phyloP scores from a whole-genome alignment of 768 basidiomycete species.

The Amanita rubescens region DNA sequence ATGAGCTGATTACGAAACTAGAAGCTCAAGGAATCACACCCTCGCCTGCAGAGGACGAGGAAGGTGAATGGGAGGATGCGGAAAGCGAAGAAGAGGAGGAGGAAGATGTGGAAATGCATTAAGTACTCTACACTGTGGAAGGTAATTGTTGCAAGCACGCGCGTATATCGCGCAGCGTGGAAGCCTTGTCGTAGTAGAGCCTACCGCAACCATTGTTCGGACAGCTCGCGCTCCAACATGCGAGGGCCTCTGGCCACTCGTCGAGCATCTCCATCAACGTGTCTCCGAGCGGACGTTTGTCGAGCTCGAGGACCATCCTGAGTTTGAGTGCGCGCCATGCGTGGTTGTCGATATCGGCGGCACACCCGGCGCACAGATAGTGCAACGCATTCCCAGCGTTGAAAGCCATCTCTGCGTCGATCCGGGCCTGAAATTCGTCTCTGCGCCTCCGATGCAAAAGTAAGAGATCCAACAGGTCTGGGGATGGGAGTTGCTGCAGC shows the following conservation, averaged over 20 bases:
- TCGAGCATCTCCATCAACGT: conserved; percentile 29
- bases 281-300: conserved; percentile 32
- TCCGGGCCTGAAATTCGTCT: conserved; percentile 26
- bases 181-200: conserved; percentile 28
- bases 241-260: conserved; percentile 33
- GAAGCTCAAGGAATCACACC: conserved; percentile 60
- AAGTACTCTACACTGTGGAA: conserved; percentile 9
- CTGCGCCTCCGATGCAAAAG: conserved; percentile 34
- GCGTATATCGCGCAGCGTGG: conserved; percentile 25
- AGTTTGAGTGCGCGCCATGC: conserved; percentile 34
- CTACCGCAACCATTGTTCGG: conserved; percentile 21
- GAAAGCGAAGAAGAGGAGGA: conserved; percentile 66
- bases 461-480: conserved; percentile 29
- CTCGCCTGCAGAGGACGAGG: conserved; percentile 50
- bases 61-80: conserved; percentile 58
- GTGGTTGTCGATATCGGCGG: conserved; percentile 26
- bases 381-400: conserved; percentile 28
- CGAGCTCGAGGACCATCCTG: conserved; percentile 32
- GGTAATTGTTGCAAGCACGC: conserved; percentile 23
- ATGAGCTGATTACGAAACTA: conserved; percentile 64
- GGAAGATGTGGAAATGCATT: conserved; percentile 53
- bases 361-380: conserved; percentile 25
- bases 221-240: conserved; percentile 34
- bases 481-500: conserved; percentile 28
- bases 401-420: conserved; percentile 31